Evolutionary conservation across 2,329 filamentous ascomycete genomes (phyloP).

Genomic region (Fusarium incarnatum): DNA sequence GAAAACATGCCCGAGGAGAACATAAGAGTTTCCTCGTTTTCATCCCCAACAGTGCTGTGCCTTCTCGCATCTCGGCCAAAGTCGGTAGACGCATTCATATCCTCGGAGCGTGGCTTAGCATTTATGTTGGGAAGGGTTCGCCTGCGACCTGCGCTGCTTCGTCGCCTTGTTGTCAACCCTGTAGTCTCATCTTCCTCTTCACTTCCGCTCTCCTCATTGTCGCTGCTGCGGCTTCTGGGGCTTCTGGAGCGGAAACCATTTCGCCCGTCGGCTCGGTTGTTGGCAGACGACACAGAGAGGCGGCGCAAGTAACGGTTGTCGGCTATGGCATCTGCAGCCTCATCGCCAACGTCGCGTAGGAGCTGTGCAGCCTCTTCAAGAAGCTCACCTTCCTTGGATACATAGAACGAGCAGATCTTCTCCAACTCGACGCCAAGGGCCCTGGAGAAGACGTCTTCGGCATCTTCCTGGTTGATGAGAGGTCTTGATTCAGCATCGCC

Average conservation of each 20-base stretch:
- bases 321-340: conserved; percentile 67
- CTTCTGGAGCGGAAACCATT: conserved; percentile 49
- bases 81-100: conserved; percentile 73
- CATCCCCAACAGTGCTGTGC: conserved; percentile 77
- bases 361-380: conserved; percentile 82
- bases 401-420: conserved; percentile 93
- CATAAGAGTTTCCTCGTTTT: conserved; percentile 78
- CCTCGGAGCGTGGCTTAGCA: conserved; percentile 56
- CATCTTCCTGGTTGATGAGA: conserved; percentile 78
- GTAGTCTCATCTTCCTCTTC: conserved; percentile 72
- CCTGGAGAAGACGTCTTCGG: conserved; percentile 83
- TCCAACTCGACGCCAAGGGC: conserved; percentile 90
- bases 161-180: conserved; percentile 62
- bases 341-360: conserved; percentile 78
- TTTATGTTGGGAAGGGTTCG: conserved; percentile 54
- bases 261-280: conserved; percentile 27
- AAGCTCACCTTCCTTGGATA: conserved; percentile 88
- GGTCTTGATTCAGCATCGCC: conserved; percentile 87
- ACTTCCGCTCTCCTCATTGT: conserved; percentile 74
- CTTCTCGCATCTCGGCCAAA: conserved; percentile 63
- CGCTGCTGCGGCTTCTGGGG: conserved; percentile 58
- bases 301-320: conserved; percentile 53
- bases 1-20: conserved; percentile 71
- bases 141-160: conserved; percentile 55
- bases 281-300: conserved; percentile 45